Evolutionary conservation across 148 eudicot genomes (phyloP).

Genomic region (Arbutus unedo): DNA sequence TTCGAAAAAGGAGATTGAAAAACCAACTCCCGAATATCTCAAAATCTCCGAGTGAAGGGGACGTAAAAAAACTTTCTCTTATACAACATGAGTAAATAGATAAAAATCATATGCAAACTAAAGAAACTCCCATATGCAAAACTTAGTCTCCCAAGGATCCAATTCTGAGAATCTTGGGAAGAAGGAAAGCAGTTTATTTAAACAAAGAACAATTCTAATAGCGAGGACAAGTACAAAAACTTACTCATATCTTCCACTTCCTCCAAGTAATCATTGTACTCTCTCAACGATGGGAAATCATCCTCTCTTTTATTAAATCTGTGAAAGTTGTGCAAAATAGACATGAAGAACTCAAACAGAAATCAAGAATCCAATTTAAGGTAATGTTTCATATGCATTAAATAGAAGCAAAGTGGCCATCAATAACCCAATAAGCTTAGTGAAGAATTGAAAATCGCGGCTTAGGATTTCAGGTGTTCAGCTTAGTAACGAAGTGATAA

Average conservation of each 20-base stretch:
- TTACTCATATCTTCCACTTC: conserved; percentile 95
- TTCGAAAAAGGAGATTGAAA: too few species aligned
- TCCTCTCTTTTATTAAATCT: conserved; percentile 93
- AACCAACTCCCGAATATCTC: background rate
- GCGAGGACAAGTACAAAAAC: conserved; percentile 23
- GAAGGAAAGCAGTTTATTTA: background rate
- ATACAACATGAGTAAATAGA: background rate
- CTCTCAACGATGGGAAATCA: conserved; percentile 74
- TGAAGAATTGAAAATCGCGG: background rate
- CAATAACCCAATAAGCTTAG: background rate
- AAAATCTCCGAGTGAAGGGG: background rate
- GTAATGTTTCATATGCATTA: background rate
- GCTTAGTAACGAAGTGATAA: background rate
- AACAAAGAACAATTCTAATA: background rate
- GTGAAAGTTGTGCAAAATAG: conserved; percentile 7
- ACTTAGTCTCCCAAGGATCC: background rate
- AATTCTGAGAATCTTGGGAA: background rate
- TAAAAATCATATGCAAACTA: background rate
- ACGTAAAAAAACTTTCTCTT: background rate
- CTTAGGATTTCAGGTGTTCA: background rate
- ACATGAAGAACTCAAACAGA: conserved; percentile 1
- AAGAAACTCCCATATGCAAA: background rate
- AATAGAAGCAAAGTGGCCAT: background rate
- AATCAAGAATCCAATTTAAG: background rate
- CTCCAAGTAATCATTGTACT: conserved; percentile 94